Base-by-base conservation (phyloP, 805 yeast species). In the Cyberlindnera americana region DNA sequence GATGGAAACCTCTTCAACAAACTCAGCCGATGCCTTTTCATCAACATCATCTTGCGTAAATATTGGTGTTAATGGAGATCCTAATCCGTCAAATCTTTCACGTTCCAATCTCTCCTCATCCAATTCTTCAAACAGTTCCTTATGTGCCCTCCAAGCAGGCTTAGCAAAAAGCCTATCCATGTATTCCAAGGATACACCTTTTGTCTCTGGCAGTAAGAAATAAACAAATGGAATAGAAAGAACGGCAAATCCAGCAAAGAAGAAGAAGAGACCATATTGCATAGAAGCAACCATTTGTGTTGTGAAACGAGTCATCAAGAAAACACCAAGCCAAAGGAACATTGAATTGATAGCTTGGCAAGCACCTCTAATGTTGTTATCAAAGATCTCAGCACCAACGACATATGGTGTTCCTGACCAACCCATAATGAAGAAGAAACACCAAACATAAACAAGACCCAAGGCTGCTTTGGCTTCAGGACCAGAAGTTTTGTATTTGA, bases 391-490 rank as follows among this genome's bases (percentile, higher is more conserved):
- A 6, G 73, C 64, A 46, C 72, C 67, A 41, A 67, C 65, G 25
- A 70, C 66, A 61, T 69, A 71, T 9, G 72, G 70, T 3, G 71
- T 66, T n/a, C 75, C 77, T 37, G 68, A 65, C 75, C 75, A 69
- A 14, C 70, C 64, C 33, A 59, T 41, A 5, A 70, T 71, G 49
- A 65, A 72, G 43, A 65, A 65, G 35, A 69, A 44, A 5, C 73
- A 66, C 73, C 74, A 72, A 19, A 72, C 61, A 51, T 43, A 48
- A 16, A 47, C 33, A 26, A 45, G 19, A 3, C 44, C 49, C 18
- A 70, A 67, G 53, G 69, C 61, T 1, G 69, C 74, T 38, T 64
- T 59, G 15, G 75, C 75, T 7, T 69, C 70, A 17, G 61, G 60
- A 3, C 73, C 73, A 4, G 66, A 69, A 1, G 65, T 58, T 14